These are phyloP conservation scores for Buxus sempervirens DNA, from an alignment of 164 flowering plant species.

Conservation along the genomic window DNA sequence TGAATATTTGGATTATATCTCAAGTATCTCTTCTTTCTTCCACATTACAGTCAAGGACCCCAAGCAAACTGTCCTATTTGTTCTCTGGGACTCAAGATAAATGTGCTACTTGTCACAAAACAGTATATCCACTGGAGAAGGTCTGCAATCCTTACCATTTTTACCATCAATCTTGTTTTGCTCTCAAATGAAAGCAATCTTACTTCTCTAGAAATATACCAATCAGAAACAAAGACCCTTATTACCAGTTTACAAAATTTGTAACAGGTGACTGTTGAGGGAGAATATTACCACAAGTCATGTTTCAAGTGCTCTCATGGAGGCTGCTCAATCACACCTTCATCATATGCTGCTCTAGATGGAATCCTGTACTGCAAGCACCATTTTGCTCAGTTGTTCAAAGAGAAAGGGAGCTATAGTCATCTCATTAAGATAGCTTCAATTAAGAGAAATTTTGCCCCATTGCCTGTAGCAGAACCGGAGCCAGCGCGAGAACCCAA, in stretches of 20 bases:
- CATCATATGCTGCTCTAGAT: conserved; percentile 29
- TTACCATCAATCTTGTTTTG: not conserved
- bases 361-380: conserved; percentile 47
- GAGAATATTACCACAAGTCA: conserved; percentile 32
- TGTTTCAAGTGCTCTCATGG: conserved; percentile 39
- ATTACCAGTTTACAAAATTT: not conserved
- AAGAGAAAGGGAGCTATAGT: conserved; percentile 44
- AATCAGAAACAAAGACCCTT: too few relatives aligned
- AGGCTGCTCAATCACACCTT: conserved; percentile 30
- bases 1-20: too few relatives aligned
- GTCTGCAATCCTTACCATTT: conserved; percentile 15
- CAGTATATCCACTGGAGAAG: conserved; percentile 67
- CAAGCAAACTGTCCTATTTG: conserved; percentile 47
- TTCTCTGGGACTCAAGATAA: conserved; percentile 70
- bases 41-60: conserved; percentile 34
- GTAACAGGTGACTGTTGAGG: conserved; percentile 32
- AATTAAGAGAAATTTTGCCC: conserved; percentile 14
- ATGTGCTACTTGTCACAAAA: conserved; percentile 53
- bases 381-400: conserved; percentile 49
- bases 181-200: too few relatives aligned
- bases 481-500: conserved; percentile 6
- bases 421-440: conserved; percentile 29
- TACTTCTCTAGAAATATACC: too few relatives aligned
- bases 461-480: not conserved
- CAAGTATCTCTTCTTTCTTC: not conserved